These are phyloP conservation scores for Yamadazyma friedrichii DNA, from an alignment of 1,139 yeast species.

Conservation along the genomic window DNA sequence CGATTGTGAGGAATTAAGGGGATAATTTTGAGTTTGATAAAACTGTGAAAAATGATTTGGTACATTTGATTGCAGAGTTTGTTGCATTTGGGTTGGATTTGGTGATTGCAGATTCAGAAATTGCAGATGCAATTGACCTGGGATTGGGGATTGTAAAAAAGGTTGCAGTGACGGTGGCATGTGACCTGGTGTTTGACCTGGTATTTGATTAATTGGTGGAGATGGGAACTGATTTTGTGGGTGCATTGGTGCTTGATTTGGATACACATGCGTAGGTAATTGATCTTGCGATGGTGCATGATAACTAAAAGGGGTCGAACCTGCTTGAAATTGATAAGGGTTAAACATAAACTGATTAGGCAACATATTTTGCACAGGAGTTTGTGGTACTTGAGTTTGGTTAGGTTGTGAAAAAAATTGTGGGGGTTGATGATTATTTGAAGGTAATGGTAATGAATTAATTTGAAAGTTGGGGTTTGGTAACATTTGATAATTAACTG, in stretches of 20 bases:
- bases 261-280: neutral
- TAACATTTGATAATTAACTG: neutral
- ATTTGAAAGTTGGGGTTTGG: neutral
- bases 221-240: neutral
- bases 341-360: conserved; percentile 3
- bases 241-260: neutral
- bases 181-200: too few relatives aligned
- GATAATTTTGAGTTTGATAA: too few relatives aligned
- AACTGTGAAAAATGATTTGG: too few relatives aligned
- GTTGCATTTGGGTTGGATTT: neutral
- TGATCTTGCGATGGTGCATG: conserved; percentile 2
- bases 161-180: neutral
- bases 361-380: conserved; percentile 6
- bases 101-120: conserved; percentile 1
- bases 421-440: conserved; percentile 1
- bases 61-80: too few relatives aligned
- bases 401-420: conserved; percentile 2
- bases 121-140: neutral
- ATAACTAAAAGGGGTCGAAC: conserved; percentile 10
- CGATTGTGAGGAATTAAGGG: too few relatives aligned
- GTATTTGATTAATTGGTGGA: too few relatives aligned
- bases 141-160: neutral
- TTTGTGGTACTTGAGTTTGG: conserved; percentile 9
- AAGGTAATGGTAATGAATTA: conserved; percentile 5
- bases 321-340: conserved; percentile 9